Conservation (phyloP, 2,329 filamentous ascomycete genomes). For the Pyricularia pennisetigena region DNA sequence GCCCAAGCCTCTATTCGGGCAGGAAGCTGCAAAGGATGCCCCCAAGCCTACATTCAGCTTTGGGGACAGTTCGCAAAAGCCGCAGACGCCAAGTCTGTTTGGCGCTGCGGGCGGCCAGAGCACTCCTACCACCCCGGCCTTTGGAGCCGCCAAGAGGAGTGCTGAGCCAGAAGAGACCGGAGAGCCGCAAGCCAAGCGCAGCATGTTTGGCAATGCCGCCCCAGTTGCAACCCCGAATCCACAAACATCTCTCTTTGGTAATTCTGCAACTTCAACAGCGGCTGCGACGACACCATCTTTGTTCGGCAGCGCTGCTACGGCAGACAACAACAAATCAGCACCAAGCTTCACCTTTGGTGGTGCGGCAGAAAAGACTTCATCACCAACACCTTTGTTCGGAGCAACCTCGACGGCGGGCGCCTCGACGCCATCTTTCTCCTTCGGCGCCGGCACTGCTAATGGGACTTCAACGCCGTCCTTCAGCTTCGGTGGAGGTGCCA, state of each 20-base stretch:
- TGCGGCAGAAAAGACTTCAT: background rate
- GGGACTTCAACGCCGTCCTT: background rate
- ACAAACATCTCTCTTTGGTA: background rate
- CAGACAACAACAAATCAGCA: background rate
- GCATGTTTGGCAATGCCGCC: background rate
- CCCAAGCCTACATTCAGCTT: conserved; percentile 21
- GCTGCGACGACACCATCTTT: background rate
- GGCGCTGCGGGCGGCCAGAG: background rate
- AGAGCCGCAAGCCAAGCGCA: background rate
- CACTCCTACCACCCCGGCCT: background rate
- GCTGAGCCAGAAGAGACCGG: background rate
- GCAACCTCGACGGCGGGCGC: conserved; percentile 7
- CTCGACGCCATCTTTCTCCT: conserved; percentile 1
- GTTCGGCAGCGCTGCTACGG: background rate
- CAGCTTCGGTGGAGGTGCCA: conserved; percentile 10
- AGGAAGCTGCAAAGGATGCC: background rate
- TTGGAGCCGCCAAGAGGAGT: background rate
- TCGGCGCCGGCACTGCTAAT: background rate
- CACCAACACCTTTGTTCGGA: conserved; percentile 12
- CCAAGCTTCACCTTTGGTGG: conserved; percentile 2
- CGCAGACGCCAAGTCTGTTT: background rate
- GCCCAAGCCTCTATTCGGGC: conserved; percentile 21
- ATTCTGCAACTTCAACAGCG: background rate
- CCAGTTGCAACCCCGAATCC: background rate
- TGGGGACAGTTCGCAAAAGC: background rate